phyloP scores from a whole-genome alignment of 306 rosid genomes.

The Geum urbanum region DNA sequence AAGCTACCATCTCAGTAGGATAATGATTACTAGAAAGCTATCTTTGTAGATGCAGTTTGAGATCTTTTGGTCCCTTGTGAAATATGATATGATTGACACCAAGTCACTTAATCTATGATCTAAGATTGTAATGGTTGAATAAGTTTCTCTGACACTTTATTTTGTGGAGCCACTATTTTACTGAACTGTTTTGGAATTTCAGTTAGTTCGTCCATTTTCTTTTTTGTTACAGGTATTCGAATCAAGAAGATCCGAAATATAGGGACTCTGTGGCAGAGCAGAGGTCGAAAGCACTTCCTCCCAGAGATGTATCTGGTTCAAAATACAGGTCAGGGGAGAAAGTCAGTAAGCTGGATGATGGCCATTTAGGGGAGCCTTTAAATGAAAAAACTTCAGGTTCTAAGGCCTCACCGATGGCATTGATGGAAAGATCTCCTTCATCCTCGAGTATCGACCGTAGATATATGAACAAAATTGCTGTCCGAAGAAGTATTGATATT shows the following conservation, averaged over 20 bases:
- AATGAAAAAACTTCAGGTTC: constrained; percentile 73
- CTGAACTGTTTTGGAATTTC: background rate
- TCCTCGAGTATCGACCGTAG: constrained; percentile 72
- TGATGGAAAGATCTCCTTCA: constrained; percentile 71
- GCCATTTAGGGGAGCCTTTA: constrained; percentile 51
- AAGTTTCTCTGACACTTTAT: background rate
- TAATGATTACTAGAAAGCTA: too few relatives aligned
- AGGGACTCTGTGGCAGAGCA: constrained; percentile 54
- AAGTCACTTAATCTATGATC: background rate
- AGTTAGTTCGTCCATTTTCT: constrained; percentile 5
- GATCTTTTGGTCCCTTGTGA: background rate
- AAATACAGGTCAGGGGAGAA: constrained; percentile 68
- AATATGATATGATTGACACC: background rate
- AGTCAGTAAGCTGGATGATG: constrained; percentile 58
- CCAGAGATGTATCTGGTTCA: constrained; percentile 52
- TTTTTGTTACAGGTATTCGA: constrained; percentile 48
- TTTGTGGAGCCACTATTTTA: background rate
- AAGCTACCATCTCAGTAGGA: background rate
- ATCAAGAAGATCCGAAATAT: constrained; percentile 59
- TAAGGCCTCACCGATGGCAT: constrained; percentile 76
- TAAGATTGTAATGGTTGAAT: background rate
- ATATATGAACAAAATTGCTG: constrained; percentile 48
- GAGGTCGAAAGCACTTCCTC: constrained; percentile 48
- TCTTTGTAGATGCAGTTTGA: background rate
- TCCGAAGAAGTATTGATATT: constrained; percentile 59